These are phyloP conservation scores for Sporisorium reilianum DNA, from an alignment of 1,284 basidiomycete species.

Conservation along the genomic window DNA sequence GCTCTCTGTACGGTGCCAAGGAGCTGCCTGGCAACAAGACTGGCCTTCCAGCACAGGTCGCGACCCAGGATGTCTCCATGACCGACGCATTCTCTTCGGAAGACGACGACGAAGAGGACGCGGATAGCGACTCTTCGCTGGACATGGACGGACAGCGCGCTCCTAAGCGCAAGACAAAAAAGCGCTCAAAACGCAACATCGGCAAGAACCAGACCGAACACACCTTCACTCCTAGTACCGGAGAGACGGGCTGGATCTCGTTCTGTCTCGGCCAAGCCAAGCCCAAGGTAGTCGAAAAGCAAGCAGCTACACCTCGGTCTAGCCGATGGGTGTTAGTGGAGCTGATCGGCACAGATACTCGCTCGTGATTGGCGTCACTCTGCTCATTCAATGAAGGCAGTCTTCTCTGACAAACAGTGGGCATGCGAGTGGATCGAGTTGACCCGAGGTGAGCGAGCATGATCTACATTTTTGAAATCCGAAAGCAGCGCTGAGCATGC, in stretches of 20 bases:
- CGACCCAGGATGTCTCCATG: slow-evolving; percentile 2
- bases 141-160: slow-evolving; percentile 22
- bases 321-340: slow-evolving; percentile 40
- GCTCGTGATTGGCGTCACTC: slow-evolving; percentile 20
- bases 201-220: slow-evolving; percentile 43
- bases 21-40: slow-evolving; percentile 26
- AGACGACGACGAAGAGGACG: slow-evolving; percentile 16
- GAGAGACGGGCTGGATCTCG: slow-evolving; percentile 40
- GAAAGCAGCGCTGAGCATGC: too few relatives aligned
- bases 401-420: background rate
- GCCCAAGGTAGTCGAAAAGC: background rate
- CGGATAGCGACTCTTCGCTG: slow-evolving; percentile 29
- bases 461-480: background rate
- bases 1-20: slow-evolving; percentile 30
- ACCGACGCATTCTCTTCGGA: slow-evolving; percentile 29
- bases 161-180: slow-evolving; percentile 15
- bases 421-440: background rate
- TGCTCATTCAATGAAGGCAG: background rate
- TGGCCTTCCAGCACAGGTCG: background rate
- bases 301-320: background rate
- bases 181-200: slow-evolving; percentile 32
- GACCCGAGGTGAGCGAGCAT: background rate
- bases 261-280: slow-evolving; percentile 27
- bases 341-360: slow-evolving; percentile 43
- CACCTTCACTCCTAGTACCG: slow-evolving; percentile 29